A percentile compares a stretch with the other conserved stretches of the same genome.
Evolutionary conservation across 495 filamentous ascomycete genomes (phyloP).

Genomic region (Xylaria castorea): DNA sequence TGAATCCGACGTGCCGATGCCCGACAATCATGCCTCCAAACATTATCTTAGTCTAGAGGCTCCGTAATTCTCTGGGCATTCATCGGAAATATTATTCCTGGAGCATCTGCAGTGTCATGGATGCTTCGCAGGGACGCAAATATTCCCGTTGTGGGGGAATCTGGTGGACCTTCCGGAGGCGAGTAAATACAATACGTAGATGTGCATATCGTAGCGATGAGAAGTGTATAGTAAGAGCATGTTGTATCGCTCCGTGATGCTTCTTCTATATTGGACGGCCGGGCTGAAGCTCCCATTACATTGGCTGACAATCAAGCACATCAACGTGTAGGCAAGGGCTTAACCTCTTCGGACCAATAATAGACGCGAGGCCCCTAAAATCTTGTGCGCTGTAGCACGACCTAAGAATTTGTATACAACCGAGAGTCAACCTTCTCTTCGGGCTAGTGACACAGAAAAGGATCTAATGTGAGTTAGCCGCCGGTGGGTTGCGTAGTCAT

Average conservation of each 20-base stretch:
- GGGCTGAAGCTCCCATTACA: slow-evolving; percentile 9
- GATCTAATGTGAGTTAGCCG: not conserved
- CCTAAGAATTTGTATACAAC: not conserved
- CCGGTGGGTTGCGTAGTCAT: not conserved
- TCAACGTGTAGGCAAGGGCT: not conserved
- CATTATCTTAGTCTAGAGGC: slow-evolving; percentile 2
- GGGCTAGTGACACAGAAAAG: not conserved
- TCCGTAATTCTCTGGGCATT: slow-evolving; percentile 5
- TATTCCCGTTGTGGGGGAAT: not conserved
- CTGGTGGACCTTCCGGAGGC: not conserved
- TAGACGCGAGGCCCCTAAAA: not conserved
- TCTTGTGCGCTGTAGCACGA: not conserved
- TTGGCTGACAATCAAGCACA: not conserved
- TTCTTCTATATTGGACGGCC: not conserved
- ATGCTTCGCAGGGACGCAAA: not conserved
- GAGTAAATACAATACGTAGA: not conserved
- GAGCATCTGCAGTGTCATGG: slow-evolving; percentile 8
- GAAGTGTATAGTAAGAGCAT: not conserved
- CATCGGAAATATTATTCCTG: not conserved
- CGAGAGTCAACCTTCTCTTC: not conserved
- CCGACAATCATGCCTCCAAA: not conserved
- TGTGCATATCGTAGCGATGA: slow-evolving; percentile 10
- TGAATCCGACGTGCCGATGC: slow-evolving; percentile 1
- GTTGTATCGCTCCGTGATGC: slow-evolving; percentile 4
- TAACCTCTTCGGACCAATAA: not conserved